Evolutionary conservation across 192 early-diverging fungal genomes (phyloP).

Genomic region (Coemansia sp.): DNA sequence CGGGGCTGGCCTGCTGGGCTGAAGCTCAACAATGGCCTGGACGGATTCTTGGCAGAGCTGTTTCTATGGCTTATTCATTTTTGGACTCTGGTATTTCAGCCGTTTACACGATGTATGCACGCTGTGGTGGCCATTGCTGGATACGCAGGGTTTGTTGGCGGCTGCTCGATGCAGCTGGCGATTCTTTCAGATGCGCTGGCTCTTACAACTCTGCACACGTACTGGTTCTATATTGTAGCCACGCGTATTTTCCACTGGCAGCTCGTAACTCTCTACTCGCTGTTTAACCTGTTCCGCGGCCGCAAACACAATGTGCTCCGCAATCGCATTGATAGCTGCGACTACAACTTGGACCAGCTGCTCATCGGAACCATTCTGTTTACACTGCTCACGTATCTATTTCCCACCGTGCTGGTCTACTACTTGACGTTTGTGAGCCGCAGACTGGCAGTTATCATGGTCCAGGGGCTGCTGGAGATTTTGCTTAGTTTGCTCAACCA

Average conservation of each 20-base stretch:
- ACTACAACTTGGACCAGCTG: slow-evolving; percentile 94
- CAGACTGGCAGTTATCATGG: slow-evolving; percentile 74
- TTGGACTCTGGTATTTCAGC: slow-evolving; percentile 73
- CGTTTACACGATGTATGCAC: slow-evolving; percentile 50
- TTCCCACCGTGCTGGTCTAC: slow-evolving; percentile 93
- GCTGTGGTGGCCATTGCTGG: slow-evolving; percentile 70
- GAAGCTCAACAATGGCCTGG: slow-evolving; percentile 91
- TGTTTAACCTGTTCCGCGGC: slow-evolving; percentile 93
- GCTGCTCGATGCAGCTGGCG: slow-evolving; percentile 80
- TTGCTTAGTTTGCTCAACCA: slow-evolving; percentile 89
- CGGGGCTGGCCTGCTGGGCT: slow-evolving; percentile 90
- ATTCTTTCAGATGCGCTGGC: slow-evolving; percentile 81
- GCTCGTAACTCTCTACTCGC: slow-evolving; percentile 72
- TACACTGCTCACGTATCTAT: slow-evolving; percentile 88
- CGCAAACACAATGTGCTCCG: slow-evolving; percentile 72
- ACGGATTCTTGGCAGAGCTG: slow-evolving; percentile 83
- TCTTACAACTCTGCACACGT: slow-evolving; percentile 85
- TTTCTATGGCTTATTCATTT: slow-evolving; percentile 84
- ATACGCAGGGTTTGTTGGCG: slow-evolving; percentile 69
- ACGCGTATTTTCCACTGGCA: slow-evolving; percentile 94
- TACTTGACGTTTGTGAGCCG: slow-evolving; percentile 86
- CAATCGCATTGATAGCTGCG: slow-evolving; percentile 89
- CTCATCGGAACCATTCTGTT: slow-evolving; percentile 93
- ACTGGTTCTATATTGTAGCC: slow-evolving; percentile 94
- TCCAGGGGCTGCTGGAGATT: slow-evolving; percentile 82